Percentiles rank a stretch among this genome's conserved stretches.
phyloP scores from a whole-genome alignment of 2,329 filamentous ascomycete genomes.

The Phyllosticta paracitricarpa region DNA sequence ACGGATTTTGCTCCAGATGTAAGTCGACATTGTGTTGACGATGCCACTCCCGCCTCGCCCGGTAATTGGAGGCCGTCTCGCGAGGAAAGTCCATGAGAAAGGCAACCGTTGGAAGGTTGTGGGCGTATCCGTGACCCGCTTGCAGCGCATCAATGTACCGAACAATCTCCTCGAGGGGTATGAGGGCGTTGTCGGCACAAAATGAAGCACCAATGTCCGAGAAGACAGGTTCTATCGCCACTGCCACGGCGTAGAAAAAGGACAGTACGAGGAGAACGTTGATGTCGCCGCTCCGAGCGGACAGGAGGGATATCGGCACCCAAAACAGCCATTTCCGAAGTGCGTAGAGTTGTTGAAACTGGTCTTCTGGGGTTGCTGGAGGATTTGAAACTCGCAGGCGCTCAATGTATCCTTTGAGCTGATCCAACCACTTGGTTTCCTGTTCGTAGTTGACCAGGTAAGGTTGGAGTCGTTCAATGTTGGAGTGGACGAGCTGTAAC shows the following conservation, averaged over 20 bases:
- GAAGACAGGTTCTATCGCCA: constrained; percentile 83
- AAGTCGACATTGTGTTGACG: constrained; percentile 26
- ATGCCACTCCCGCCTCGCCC: constrained; percentile 29
- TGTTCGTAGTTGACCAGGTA: constrained; percentile 35
- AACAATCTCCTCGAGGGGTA: constrained; percentile 79
- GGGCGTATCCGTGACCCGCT: constrained; percentile 30
- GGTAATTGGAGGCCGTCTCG: constrained; percentile 33
- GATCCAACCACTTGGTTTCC: constrained; percentile 39
- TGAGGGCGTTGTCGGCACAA: constrained; percentile 56
- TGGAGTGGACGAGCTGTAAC: constrained; percentile 31
- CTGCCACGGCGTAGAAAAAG: constrained; percentile 81
- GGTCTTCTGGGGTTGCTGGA: constrained; percentile 55
- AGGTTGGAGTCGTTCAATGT: constrained; percentile 34
- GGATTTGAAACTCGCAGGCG: constrained; percentile 32
- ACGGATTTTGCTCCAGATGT: constrained; percentile 25
- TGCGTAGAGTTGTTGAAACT: constrained; percentile 82
- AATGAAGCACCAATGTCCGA: constrained; percentile 86
- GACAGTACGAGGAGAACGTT: constrained; percentile 75
- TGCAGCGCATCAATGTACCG: constrained; percentile 61
- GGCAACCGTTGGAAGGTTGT: constrained; percentile 33
- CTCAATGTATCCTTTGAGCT: constrained; percentile 38
- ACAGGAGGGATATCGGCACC: constrained; percentile 77
- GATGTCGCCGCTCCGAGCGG: constrained; percentile 64
- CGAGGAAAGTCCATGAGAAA: constrained; percentile 38
- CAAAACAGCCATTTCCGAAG: constrained; percentile 92